A percentile compares a stretch with the other conserved stretches of the same genome.
These are phyloP conservation scores for Candida pseudofarinosa DNA, from an alignment of 805 yeast species.

Conservation along the genomic window DNA sequence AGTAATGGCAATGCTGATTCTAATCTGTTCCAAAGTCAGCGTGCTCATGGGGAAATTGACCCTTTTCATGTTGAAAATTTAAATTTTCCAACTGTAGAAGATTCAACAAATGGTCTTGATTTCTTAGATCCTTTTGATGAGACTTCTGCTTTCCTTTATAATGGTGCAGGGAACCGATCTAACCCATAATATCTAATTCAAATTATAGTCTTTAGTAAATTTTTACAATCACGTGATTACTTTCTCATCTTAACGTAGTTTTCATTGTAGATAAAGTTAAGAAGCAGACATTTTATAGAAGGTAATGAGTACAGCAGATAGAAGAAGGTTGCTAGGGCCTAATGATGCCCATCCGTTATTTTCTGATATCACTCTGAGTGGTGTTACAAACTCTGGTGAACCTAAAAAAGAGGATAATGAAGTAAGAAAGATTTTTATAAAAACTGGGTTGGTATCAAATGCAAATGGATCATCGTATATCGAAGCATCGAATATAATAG, in stretches of 20 bases:
- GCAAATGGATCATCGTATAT: conserved; percentile 81
- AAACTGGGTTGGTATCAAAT: conserved; percentile 63
- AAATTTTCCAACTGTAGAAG: conserved; percentile 16
- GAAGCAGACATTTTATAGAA: no score
- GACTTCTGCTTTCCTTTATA: conserved; percentile 2
- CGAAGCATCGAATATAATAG: conserved; percentile 58
- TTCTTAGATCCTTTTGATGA: conserved; percentile 23
- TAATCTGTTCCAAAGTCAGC: not conserved
- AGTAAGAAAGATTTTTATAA: conserved; percentile 47
- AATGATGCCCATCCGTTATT: conserved; percentile 47
- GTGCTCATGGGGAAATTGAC: conserved; percentile 5
- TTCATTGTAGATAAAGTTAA: no score
- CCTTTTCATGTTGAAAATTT: conserved; percentile 18
- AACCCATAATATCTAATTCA: not conserved
- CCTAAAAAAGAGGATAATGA: conserved; percentile 14
- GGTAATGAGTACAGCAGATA: conserved; percentile 50
- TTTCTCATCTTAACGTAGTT: conserved; percentile 2
- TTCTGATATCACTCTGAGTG: conserved; percentile 9
- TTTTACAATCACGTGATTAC: not conserved
- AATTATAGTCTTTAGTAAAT: not conserved
- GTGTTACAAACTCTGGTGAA: conserved; percentile 11
- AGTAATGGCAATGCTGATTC: not conserved
- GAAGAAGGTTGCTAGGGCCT: conserved; percentile 88
- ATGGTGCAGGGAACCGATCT: not conserved
- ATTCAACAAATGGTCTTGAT: conserved; percentile 16